These are phyloP conservation scores for Microcyclospora pomicola DNA, from an alignment of 2,329 filamentous ascomycete species.

Conservation along the genomic window DNA sequence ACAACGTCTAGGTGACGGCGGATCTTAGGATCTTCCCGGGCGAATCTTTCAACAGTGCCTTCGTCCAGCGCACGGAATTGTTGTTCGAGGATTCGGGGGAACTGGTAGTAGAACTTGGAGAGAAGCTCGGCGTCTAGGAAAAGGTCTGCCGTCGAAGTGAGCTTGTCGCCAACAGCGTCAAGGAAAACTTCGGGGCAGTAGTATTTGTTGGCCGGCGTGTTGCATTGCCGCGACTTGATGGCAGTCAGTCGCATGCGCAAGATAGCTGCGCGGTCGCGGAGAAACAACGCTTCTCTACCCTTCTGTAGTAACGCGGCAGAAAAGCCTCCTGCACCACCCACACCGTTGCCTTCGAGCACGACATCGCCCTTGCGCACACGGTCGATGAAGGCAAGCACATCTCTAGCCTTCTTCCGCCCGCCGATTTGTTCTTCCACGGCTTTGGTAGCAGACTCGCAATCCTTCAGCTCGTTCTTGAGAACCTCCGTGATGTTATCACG, in stretches of 20 bases:
- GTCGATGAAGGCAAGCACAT: constrained; percentile 85
- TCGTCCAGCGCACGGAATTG: constrained; percentile 58
- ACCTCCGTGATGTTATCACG: constrained; percentile 68
- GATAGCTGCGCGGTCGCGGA: constrained; percentile 79
- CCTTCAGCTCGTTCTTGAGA: constrained; percentile 74
- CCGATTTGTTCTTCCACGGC: constrained; percentile 64
- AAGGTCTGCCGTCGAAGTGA: constrained; percentile 85
- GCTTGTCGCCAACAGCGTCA: constrained; percentile 89
- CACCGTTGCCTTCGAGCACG: constrained; percentile 61
- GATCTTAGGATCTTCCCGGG: constrained; percentile 84
- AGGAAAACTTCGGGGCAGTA: constrained; percentile 94
- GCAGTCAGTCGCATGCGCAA: constrained; percentile 82
- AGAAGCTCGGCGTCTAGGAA: constrained; percentile 96
- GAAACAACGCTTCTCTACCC: constrained; percentile 89
- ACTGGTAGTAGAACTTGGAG: constrained; percentile 93
- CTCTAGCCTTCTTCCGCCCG: constrained; percentile 68
- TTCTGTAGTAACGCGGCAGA: constrained; percentile 61
- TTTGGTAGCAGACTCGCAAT: constrained; percentile 67
- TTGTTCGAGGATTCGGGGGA: constrained; percentile 80
- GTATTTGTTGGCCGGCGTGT: constrained; percentile 76
- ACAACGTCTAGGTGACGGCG: constrained; percentile 83
- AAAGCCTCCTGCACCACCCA: constrained; percentile 81
- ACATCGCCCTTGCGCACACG: constrained; percentile 77
- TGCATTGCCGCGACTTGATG: constrained; percentile 81
- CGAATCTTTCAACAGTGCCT: constrained; percentile 76